These are phyloP conservation scores for Botrytis deweyae DNA, from an alignment of 2,329 filamentous ascomycete species.

Conservation along the genomic window DNA sequence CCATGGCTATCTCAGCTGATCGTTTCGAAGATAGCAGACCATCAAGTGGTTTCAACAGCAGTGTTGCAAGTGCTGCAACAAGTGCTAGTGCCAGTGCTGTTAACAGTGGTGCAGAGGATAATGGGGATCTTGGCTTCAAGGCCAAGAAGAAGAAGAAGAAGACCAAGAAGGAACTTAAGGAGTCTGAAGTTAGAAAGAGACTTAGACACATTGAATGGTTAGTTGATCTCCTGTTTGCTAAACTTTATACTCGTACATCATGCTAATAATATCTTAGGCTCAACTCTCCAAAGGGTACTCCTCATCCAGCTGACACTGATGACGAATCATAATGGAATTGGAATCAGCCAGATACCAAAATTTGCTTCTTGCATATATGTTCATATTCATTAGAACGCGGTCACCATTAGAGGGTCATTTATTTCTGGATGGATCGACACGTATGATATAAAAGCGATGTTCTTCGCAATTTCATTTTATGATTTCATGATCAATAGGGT, in stretches of 20 bases:
- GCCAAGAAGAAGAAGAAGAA: constrained; percentile 97
- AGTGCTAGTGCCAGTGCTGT: constrained; percentile 62
- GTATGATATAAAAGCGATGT: background rate
- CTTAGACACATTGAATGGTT: constrained; percentile 79
- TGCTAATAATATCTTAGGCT: constrained; percentile 32
- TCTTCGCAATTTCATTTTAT: constrained; percentile 1
- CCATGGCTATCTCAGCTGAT: constrained; percentile 69
- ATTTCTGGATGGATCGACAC: constrained; percentile 11
- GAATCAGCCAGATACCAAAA: background rate
- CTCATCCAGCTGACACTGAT: constrained; percentile 38
- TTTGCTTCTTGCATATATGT: constrained; percentile 21
- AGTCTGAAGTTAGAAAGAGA: constrained; percentile 81
- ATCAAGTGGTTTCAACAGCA: constrained; percentile 59
- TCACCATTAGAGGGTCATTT: background rate
- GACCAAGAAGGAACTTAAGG: constrained; percentile 95
- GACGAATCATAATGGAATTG: constrained; percentile 33
- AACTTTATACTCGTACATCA: constrained; percentile 46
- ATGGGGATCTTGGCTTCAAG: constrained; percentile 81
- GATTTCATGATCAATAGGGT: constrained; percentile 12
- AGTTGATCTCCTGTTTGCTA: constrained; percentile 48
- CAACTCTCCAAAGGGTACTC: constrained; percentile 40
- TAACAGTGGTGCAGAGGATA: constrained; percentile 83
- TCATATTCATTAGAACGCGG: constrained; percentile 11
- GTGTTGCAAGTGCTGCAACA: constrained; percentile 54
- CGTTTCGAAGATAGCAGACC: constrained; percentile 83